Base-by-base conservation (phyloP, 257 asterid genomes). In the Jaltomata sinuosa region DNA sequence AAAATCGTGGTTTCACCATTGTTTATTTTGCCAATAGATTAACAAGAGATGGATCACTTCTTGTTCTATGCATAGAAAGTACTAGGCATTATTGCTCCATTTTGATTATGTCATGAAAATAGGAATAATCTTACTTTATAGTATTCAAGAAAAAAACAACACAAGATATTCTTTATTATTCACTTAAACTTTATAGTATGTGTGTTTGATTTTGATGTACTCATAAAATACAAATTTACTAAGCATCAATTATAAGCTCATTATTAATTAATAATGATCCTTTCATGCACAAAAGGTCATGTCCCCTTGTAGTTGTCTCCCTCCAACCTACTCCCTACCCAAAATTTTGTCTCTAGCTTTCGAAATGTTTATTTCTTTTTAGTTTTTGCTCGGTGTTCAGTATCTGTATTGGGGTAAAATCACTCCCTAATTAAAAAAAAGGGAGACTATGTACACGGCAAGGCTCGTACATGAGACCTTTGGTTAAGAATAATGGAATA, bases 391-490 rank as follows among this genome's bases (percentile, higher is more conserved):
- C 42, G 1, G 6, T 38, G 6, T 38, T 27, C 0, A 1, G 0
- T 62, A 59, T 59, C 0, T 5, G 0, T 22, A 14, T 3, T 62
- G 2, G 4, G 6, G 12, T 0, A 21, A 2, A 21, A 55, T 1
- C 4, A 0, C 0, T 21, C 5, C 3, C 0, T 64, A 15, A 38
- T 5, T 38, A 38, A 38, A 7, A 38, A 0, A 1, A 29, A 61
- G 25, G 10, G 2, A 0, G 10, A 14, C 1, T 62, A 14, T 5
- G 11, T 61, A 25, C 2, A 4, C 25, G 25, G 3, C 14, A 61
- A 15, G 2, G 3, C 1, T 59, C 8, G 0, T n/a, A 59, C 32
- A 1, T 11, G 11, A 57, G 5, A 22, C 14, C 4, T 57, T 4
- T 10, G 1, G 5, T 61, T 25, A 61, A 25, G 29, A 55, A 12